phyloP scores from a whole-genome alignment of 1,284 basidiomycete genomes.

The Ganoderma sinense region DNA sequence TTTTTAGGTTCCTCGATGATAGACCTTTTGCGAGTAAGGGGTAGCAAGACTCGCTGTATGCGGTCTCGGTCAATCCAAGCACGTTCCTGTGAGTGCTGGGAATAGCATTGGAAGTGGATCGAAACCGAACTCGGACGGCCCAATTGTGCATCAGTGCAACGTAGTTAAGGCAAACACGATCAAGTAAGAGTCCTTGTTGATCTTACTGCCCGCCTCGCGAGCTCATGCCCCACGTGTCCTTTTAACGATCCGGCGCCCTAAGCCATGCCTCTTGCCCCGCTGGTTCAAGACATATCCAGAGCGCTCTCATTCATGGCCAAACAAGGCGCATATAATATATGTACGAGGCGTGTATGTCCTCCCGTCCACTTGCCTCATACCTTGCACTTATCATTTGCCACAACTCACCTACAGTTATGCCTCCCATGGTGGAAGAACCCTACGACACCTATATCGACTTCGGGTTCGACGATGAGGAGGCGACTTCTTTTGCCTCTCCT shows the following conservation, averaged over 20 bases:
- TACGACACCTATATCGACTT: neutral
- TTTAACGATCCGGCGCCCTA: neutral
- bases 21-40: neutral
- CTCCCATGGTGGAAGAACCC: neutral
- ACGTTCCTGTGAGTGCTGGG: neutral
- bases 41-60: neutral
- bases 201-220: neutral
- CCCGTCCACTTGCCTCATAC: neutral
- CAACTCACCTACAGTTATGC: neutral
- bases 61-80: neutral
- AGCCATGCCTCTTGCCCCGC: neutral
- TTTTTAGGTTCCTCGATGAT: neutral
- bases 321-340: neutral
- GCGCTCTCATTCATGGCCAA: neutral
- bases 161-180: slow-evolving; percentile 1
- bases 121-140: neutral
- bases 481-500: neutral
- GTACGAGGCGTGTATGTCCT: neutral
- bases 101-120: neutral
- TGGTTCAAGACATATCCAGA: neutral
- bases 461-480: neutral
- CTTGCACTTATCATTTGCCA: neutral
- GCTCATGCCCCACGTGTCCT: neutral
- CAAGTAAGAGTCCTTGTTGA: neutral
- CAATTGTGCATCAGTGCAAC: neutral